phyloP scores from a whole-genome alignment of 805 yeast genomes.

The Zygoascus tannicola region DNA sequence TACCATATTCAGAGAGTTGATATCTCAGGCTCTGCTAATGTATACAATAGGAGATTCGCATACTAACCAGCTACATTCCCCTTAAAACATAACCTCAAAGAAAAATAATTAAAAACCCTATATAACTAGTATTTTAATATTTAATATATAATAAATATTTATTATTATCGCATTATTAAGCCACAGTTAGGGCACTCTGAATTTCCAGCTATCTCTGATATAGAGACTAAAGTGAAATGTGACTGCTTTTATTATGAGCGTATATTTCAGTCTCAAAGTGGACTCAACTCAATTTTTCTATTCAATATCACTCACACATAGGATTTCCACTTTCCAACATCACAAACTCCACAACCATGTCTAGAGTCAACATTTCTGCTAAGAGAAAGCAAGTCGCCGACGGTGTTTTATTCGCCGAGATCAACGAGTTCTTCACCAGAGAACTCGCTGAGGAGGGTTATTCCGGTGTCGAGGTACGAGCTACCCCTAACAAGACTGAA shows the following conservation, averaged over 20 bases:
- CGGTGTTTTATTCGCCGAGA: slow-evolving; percentile 99
- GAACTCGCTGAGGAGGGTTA: slow-evolving; percentile 99
- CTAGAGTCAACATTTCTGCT: slow-evolving; percentile 63
- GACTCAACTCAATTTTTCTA: background rate
- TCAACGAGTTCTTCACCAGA: slow-evolving; percentile 99
- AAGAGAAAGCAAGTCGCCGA: slow-evolving; percentile 99
- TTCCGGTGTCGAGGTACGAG: slow-evolving; percentile 99
- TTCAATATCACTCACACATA: background rate
- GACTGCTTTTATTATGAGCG: background rate
- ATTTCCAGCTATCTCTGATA: too few relatives aligned
- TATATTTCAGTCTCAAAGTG: background rate
- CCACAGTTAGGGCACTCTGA: too few relatives aligned
- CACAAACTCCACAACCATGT: slow-evolving; percentile 16
- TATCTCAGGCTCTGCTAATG: too few relatives aligned
- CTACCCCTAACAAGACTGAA: slow-evolving; percentile 96
- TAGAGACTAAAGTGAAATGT: background rate
- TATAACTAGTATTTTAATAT: too few relatives aligned
- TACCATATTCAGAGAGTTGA: too few relatives aligned
- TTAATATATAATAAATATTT: too few relatives aligned
- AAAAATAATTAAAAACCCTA: too few relatives aligned
- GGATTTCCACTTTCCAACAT: background rate
- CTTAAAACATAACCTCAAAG: too few relatives aligned
- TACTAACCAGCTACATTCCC: too few relatives aligned
- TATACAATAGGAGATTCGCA: too few relatives aligned
- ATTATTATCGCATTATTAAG: too few relatives aligned